A percentile compares a stretch with the other conserved stretches of the same genome.
phyloP scores from a whole-genome alignment of 2,329 filamentous ascomycete species.

The Leptoxyphium fumago region DNA sequence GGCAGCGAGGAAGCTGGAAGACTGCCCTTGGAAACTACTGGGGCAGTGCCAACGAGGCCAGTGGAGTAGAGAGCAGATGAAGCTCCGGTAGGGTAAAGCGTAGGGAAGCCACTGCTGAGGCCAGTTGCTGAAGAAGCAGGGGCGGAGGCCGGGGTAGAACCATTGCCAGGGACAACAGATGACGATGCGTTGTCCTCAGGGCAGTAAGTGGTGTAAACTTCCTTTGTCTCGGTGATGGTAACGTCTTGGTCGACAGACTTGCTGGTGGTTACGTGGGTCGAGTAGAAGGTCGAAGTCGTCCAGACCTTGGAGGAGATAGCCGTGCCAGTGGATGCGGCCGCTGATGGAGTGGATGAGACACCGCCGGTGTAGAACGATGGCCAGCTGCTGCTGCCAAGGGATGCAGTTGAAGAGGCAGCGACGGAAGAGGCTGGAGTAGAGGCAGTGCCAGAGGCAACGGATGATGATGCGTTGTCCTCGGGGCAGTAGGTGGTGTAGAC shows the following conservation, averaged over 20 bases:
- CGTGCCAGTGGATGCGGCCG: background rate
- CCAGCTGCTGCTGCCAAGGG: too few species aligned
- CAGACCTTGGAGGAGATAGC: slow-evolving; percentile 2
- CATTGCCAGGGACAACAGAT: background rate
- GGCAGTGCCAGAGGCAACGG: too few species aligned
- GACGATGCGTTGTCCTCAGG: slow-evolving; percentile 13
- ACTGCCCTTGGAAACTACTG: background rate
- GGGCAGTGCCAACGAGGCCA: background rate
- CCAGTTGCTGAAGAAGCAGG: background rate
- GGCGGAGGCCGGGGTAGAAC: background rate
- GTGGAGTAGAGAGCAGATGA: background rate
- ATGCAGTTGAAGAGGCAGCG: slow-evolving; percentile 1
- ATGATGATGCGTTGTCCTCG: too few species aligned
- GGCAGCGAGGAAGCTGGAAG: background rate
- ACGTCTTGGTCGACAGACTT: slow-evolving; percentile 2
- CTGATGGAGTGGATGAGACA: too few species aligned
- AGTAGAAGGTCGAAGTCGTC: slow-evolving; percentile 8
- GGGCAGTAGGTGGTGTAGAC: slow-evolving; percentile 28
- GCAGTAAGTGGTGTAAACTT: slow-evolving; percentile 27
- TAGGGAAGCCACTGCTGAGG: background rate
- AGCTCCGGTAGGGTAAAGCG: background rate
- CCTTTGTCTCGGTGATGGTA: slow-evolving; percentile 23
- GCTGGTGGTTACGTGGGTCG: slow-evolving; percentile 4
- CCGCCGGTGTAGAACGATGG: too few species aligned
- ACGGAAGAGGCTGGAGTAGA: background rate